These are phyloP conservation scores for Chlamydomonas asymmetrica DNA, from an alignment of 139 green algal genomes.

Conservation along the genomic window DNA sequence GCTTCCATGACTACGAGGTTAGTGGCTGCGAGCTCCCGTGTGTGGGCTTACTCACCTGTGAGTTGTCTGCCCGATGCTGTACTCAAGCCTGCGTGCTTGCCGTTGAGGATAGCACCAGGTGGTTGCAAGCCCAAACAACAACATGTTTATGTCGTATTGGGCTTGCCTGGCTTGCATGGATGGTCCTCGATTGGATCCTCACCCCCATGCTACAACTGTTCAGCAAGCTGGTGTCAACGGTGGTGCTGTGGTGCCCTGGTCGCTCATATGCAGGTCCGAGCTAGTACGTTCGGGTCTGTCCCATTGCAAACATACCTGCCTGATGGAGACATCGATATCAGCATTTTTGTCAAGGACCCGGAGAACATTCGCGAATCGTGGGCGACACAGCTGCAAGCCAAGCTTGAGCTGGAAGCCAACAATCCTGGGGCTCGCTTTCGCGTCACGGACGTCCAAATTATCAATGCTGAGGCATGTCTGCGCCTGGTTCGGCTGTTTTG, in stretches of 20 bases:
- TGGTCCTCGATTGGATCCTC: no score
- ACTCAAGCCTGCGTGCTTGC: no score
- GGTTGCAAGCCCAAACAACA: no score
- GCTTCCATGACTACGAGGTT: no score
- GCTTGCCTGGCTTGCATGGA: no score
- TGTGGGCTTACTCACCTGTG: background rate
- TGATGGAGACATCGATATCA: slow-evolving; percentile 97
- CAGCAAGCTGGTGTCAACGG: no score
- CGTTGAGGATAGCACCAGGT: no score
- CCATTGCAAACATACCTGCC: slow-evolving; percentile 93
- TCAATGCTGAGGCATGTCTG: slow-evolving; percentile 81
- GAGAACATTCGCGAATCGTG: slow-evolving; percentile 61
- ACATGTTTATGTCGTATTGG: no score
- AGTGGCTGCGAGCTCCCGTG: background rate
- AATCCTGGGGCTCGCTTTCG: slow-evolving; percentile 58
- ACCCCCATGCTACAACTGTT: no score
- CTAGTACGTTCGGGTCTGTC: slow-evolving; percentile 92
- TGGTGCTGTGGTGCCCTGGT: no score
- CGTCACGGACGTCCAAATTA: slow-evolving; percentile 80
- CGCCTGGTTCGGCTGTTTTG: background rate
- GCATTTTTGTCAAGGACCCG: slow-evolving; percentile 64
- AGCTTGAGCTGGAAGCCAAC: slow-evolving; percentile 72
- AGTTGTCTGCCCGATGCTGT: no score
- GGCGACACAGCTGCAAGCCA: slow-evolving; percentile 59
- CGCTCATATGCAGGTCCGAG: slow-evolving; percentile 66